Conservation (phyloP, 73 alveolate genomes). For the Tetrahymena borealis region DNA sequence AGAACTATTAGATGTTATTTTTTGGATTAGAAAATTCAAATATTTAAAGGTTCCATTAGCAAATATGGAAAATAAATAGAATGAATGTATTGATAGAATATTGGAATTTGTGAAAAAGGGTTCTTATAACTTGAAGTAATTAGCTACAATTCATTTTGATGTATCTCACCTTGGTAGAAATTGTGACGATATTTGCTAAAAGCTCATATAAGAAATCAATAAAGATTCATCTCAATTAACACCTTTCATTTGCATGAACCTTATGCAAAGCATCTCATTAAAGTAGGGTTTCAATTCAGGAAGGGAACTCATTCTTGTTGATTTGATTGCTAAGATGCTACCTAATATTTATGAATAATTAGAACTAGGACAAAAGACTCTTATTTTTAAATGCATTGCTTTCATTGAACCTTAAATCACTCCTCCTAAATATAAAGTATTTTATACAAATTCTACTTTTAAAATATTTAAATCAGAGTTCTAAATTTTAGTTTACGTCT, state of each 20-base stretch:
- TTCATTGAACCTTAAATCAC: not conserved
- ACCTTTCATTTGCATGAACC: not conserved
- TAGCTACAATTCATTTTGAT: not conserved
- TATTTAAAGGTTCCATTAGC: not conserved
- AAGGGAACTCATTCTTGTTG: not conserved
- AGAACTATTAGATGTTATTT: not conserved
- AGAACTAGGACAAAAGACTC: not conserved
- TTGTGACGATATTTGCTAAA: not conserved
- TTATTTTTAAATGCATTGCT: not conserved
- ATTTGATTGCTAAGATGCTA: not conserved
- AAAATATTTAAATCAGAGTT: no score
- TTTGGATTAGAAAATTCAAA: not conserved
- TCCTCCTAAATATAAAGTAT: not conserved
- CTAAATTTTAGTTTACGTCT: no score
- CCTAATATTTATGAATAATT: not conserved
- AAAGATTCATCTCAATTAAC: not conserved
- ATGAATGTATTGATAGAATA: not conserved
- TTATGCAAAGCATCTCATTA: not conserved
- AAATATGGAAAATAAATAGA: not conserved
- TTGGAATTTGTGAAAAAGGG: not conserved
- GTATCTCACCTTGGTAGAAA: not conserved
- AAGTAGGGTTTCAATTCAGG: not conserved
- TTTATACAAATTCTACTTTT: no score
- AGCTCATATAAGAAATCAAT: not conserved
- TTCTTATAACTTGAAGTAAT: not conserved